A percentile compares a stretch with the other conserved stretches of the same genome.
These are phyloP conservation scores for Echinochloa phyllopogon DNA, from an alignment of 176 grass and related monocot genomes.

Conservation along the genomic window DNA sequence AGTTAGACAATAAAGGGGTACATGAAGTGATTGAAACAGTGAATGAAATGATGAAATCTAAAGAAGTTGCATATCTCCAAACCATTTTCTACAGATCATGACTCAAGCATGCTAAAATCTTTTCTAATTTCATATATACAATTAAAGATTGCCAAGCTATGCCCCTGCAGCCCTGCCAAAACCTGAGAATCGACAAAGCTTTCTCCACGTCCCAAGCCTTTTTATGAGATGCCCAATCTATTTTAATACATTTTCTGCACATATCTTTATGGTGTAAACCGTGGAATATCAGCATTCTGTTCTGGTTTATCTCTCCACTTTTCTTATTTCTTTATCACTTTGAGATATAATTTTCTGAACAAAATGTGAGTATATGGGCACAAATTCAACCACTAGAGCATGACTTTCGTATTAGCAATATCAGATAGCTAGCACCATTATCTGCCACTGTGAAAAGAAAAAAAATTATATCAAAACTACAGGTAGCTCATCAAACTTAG, in stretches of 20 bases:
- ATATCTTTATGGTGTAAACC: background rate
- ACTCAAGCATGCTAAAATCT: background rate
- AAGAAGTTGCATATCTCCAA: background rate
- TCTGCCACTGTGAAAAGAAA: background rate
- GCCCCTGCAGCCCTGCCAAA: background rate
- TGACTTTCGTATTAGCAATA: constrained; percentile 10
- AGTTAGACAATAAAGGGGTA: constrained; percentile 42
- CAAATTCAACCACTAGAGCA: constrained; percentile 17
- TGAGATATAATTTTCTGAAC: background rate
- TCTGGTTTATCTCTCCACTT: constrained; percentile 5
- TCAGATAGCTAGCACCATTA: constrained; percentile 10
- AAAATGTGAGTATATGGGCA: background rate
- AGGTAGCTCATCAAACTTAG: constrained; percentile 20
- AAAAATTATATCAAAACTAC: background rate
- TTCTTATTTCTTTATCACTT: background rate
- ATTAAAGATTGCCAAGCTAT: constrained; percentile 1
- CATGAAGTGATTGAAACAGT: constrained; percentile 35
- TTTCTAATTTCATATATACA: constrained; percentile 24
- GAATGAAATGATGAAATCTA: constrained; percentile 22
- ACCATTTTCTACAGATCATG: background rate
- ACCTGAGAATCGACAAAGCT: background rate
- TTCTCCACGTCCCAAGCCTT: background rate
- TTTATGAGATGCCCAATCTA: constrained; percentile 20
- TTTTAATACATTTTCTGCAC: constrained; percentile 1
- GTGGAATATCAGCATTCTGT: background rate